These are phyloP conservation scores for Phoenix roebelenii DNA, from an alignment of 176 grass and related monocot species.

Conservation along the genomic window DNA sequence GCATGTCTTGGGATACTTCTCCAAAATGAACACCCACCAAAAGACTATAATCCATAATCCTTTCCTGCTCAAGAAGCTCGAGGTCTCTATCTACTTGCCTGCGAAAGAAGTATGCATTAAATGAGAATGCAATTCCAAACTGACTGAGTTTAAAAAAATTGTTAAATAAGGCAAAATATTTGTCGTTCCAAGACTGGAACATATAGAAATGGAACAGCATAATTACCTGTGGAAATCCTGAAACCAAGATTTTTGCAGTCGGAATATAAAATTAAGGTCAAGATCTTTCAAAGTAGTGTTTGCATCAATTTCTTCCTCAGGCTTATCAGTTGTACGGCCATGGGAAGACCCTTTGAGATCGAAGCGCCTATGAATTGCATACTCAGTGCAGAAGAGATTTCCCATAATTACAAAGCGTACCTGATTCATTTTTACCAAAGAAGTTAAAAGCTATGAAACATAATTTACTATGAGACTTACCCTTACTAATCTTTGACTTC, in stretches of 20 bases:
- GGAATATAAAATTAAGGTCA: conserved; percentile 83
- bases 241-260: conserved; percentile 54
- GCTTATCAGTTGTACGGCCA: conserved; percentile 71
- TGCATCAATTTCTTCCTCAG: conserved; percentile 62
- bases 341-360: conserved; percentile 82
- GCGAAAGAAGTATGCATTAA: neutral
- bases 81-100: conserved; percentile 93
- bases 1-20: conserved; percentile 49
- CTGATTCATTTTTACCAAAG: conserved; percentile 14
- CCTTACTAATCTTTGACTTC: no score
- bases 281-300: conserved; percentile 74
- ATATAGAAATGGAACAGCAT: neutral
- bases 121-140: neutral
- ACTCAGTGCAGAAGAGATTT: conserved; percentile 58
- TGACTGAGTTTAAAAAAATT: neutral
- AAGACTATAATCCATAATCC: conserved; percentile 95
- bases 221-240: conserved; percentile 56
- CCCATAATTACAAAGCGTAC: conserved; percentile 92
- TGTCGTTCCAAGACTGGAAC: no score
- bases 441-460: no score
- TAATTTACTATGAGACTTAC: no score
- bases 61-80: conserved; percentile 80
- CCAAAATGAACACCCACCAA: conserved; percentile 84
- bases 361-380: conserved; percentile 56
- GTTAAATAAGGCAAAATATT: neutral